Conservation (phyloP, 805 yeast species). For the Yamadazyma akitaensis region DNA sequence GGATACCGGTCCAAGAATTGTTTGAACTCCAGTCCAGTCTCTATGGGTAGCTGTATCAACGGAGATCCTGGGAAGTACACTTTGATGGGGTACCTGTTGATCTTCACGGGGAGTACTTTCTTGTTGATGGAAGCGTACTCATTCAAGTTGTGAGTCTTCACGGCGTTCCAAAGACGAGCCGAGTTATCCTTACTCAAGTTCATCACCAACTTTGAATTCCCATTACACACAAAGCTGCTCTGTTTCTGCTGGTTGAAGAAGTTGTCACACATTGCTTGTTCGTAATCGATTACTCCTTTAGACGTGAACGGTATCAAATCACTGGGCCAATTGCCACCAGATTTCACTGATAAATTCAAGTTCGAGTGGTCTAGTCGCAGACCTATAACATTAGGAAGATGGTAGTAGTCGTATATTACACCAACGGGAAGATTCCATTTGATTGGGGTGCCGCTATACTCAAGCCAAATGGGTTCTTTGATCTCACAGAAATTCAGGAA, state of each 20-base stretch:
- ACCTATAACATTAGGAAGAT: not conserved
- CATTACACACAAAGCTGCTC: constrained; percentile 69
- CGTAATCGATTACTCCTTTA: constrained; percentile 19
- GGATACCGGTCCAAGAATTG: constrained; percentile 11
- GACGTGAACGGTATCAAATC: constrained; percentile 13
- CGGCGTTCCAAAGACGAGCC: constrained; percentile 52
- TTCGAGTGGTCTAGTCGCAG: not conserved
- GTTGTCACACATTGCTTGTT: constrained; percentile 39
- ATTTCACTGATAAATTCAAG: constrained; percentile 31
- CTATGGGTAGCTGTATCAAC: constrained; percentile 27
- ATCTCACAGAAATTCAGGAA: constrained; percentile 28
- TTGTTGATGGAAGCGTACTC: constrained; percentile 23
- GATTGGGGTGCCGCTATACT: constrained; percentile 58
- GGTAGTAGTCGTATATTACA: constrained; percentile 50
- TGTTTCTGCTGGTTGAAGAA: constrained; percentile 85
- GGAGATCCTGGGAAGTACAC: constrained; percentile 40
- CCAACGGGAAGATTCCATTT: constrained; percentile 82
- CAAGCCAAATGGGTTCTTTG: constrained; percentile 55
- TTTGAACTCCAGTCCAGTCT: not conserved
- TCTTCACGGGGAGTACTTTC: constrained; percentile 24
- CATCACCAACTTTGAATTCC: constrained; percentile 82
- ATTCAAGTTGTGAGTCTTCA: constrained; percentile 32
- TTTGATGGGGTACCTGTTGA: constrained; percentile 47
- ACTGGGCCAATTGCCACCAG: constrained; percentile 25
- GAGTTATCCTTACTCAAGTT: constrained; percentile 63